These are phyloP conservation scores for Diutina sp. DNA, from an alignment of 1,139 yeast genomes.

Conservation along the genomic window DNA sequence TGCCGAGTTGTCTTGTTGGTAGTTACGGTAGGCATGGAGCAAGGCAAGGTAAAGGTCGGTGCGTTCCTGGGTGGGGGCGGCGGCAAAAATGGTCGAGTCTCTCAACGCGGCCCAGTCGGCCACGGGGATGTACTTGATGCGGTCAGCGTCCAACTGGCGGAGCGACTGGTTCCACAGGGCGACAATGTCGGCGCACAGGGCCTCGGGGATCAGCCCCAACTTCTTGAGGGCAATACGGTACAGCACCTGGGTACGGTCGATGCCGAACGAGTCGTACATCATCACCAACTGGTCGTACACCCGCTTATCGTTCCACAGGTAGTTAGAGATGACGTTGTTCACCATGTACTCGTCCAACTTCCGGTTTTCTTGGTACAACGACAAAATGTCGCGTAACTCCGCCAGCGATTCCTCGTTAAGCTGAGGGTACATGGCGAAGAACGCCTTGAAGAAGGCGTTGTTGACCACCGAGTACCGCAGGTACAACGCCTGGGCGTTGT, in stretches of 20 bases:
- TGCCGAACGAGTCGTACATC: conserved; percentile 46
- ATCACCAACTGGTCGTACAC: conserved; percentile 54
- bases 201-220: conserved; percentile 46
- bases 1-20: conserved; percentile 26
- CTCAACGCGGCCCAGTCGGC: conserved; percentile 86
- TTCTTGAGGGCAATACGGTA: conserved; percentile 70
- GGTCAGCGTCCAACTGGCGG: conserved; percentile 36
- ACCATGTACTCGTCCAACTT: conserved; percentile 64
- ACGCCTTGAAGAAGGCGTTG: conserved; percentile 53
- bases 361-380: conserved; percentile 42
- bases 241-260: conserved; percentile 57
- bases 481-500: conserved; percentile 14
- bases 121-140: conserved; percentile 53
- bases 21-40: conserved; percentile 36
- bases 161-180: conserved; percentile 51
- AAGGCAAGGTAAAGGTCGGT: conserved; percentile 45
- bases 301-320: conserved; percentile 54
- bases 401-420: conserved; percentile 44
- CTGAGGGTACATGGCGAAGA: conserved; percentile 47
- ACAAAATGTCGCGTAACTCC: conserved; percentile 45
- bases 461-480: conserved; percentile 60
- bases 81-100: conserved; percentile 52
- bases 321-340: conserved; percentile 63
- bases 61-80: conserved; percentile 29
- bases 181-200: conserved; percentile 42